Evolutionary conservation across 169 alveolate species (phyloP).

Genomic region (Plasmodium billcollinsi): DNA sequence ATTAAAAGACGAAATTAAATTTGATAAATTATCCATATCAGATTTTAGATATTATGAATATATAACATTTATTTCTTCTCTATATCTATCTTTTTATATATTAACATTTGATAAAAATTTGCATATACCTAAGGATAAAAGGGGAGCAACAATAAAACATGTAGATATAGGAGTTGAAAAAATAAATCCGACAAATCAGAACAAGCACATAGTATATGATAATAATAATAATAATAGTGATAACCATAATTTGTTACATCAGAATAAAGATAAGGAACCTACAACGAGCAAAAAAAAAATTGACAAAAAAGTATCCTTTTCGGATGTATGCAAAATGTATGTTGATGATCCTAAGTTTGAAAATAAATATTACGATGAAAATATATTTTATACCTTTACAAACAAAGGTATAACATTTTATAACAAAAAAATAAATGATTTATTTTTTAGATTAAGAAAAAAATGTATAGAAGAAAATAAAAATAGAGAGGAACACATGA

Average conservation of each 20-base stretch:
- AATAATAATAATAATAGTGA: too few relatives aligned
- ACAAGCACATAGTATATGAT: too few relatives aligned
- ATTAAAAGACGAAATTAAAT: slow-evolving; percentile 15
- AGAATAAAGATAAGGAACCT: too few relatives aligned
- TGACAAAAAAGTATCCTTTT: too few relatives aligned
- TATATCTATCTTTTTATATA: slow-evolving; percentile 15
- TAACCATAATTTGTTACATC: too few relatives aligned
- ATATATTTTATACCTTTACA: not conserved
- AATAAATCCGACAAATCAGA: not conserved
- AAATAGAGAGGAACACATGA: not conserved
- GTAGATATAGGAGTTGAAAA: not conserved
- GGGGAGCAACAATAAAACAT: not conserved
- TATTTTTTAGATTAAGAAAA: not conserved
- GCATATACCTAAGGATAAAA: not conserved
- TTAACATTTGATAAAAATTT: not conserved
- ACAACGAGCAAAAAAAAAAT: too few relatives aligned
- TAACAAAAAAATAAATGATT: slow-evolving; percentile 30
- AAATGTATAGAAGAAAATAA: too few relatives aligned
- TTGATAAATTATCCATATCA: slow-evolving; percentile 19
- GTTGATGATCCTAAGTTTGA: too few relatives aligned
- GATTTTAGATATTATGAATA: slow-evolving; percentile 54
- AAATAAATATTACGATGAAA: too few relatives aligned
- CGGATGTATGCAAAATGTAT: too few relatives aligned
- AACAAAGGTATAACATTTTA: slow-evolving; percentile 11
- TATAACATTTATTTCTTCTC: slow-evolving; percentile 25